Evolutionary conservation across 345 rosid genomes (phyloP).

Genomic region (Eucalyptus globulus): DNA sequence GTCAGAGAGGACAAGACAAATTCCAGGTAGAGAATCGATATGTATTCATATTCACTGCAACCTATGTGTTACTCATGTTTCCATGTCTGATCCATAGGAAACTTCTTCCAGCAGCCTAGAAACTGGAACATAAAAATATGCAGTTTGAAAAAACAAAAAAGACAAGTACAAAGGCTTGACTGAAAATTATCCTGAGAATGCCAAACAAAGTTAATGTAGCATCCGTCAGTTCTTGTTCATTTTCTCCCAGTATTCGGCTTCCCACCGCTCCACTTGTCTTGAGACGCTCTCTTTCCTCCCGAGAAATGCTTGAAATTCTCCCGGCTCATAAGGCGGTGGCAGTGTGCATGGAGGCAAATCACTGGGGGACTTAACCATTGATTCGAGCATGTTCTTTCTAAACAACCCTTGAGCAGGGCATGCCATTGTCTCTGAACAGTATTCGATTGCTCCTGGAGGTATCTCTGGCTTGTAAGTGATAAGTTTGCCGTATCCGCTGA

Average conservation of each 20-base stretch:
- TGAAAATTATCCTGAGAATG: background rate
- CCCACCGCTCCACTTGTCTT: conserved; percentile 21
- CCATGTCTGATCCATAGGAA: background rate
- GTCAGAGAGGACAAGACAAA: background rate
- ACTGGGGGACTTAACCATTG: conserved; percentile 26
- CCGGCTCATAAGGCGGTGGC: conserved; percentile 20
- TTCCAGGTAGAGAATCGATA: background rate
- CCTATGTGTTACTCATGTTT: background rate
- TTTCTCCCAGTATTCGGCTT: conserved; percentile 10
- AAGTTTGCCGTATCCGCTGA: conserved; percentile 29
- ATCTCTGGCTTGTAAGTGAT: conserved; percentile 17
- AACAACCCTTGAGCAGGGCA: conserved; percentile 7
- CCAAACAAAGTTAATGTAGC: background rate
- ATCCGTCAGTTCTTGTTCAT: background rate
- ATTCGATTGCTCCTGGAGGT: conserved; percentile 21
- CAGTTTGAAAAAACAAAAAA: background rate
- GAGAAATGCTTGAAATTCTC: conserved; percentile 2
- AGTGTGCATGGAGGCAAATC: conserved; percentile 13
- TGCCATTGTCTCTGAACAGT: conserved; percentile 36
- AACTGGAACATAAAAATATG: background rate
- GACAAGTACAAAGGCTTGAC: background rate
- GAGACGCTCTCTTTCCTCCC: conserved; percentile 9
- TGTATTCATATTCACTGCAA: background rate
- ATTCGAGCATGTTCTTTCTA: conserved; percentile 23
- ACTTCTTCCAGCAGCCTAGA: background rate